Evolutionary conservation across 106 monocot genomes (phyloP), one percentile per base, ranked within the genome.

Genomic region (Gastrodia elata): DNA sequence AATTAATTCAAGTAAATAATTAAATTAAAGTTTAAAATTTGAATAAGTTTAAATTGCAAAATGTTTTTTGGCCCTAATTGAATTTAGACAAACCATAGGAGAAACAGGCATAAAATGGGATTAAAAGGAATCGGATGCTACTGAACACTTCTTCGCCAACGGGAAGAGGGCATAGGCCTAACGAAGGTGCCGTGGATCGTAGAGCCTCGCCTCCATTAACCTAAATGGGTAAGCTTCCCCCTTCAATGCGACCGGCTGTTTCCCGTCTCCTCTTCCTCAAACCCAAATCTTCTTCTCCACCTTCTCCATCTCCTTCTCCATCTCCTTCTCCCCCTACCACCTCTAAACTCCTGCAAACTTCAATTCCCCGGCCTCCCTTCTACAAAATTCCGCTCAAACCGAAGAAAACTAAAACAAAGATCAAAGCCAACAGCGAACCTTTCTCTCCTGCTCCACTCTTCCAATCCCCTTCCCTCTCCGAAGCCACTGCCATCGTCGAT

Each of bases 211-310:
- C 69, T 41, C 26, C 8, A 22, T 10, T 69, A 39, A 20, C 39
- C 30, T 35, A 52, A 22, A 86, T 86, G 82, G 86, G 86, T 0
- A 82, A 82, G 73, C 26, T 86, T 18, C 79, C 82, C 42, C 82
- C 79, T 8, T 73, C 77, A 38, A 73, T 86, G 79, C 86, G 82
- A 35, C 80, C 86, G 2, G 64, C 71, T 35, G 73, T 68, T 8
- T 41, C 76, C 27, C 78, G 71, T n/a, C 33, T 75, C 37, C 8
- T 72, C 64, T 36, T 76, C 67, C 72, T 75, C 71, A 80, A 77
- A 67, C 75, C 68, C 34, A 36, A 4, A 2, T 64, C 69, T 1
- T 67, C 49, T 71, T 22, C 68, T 30, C 43, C 73, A 25, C 64
- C 42, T 9, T 28, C 38, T 4, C 46, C 65, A n/a, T 27, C 74